Conservation (phyloP, 805 yeast genomes). For the Zygosaccharomyces siamensis region DNA sequence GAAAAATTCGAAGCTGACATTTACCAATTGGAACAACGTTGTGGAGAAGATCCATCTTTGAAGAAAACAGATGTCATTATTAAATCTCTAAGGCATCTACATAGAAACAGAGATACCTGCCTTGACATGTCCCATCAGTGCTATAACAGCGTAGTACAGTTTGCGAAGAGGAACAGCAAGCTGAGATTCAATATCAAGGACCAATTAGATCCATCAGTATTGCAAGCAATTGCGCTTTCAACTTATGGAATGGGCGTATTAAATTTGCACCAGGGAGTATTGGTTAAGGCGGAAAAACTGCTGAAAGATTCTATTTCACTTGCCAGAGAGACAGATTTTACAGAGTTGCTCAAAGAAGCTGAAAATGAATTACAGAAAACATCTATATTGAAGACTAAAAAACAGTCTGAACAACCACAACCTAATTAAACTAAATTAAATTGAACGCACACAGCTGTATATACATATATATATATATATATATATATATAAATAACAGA, state of each 20-base stretch:
- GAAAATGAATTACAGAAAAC: slow-evolving; percentile 58
- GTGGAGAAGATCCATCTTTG: slow-evolving; percentile 20
- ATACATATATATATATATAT: too few species aligned
- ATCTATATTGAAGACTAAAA: slow-evolving; percentile 12
- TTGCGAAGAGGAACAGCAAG: slow-evolving; percentile 36
- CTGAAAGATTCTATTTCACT: slow-evolving; percentile 66
- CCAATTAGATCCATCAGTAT: slow-evolving; percentile 41
- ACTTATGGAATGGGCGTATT: slow-evolving; percentile 84
- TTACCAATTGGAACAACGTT: slow-evolving; percentile 28
- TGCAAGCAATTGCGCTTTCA: slow-evolving; percentile 72
- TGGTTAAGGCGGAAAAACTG: slow-evolving; percentile 52
- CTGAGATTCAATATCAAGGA: slow-evolving; percentile 32
- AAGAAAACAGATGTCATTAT: slow-evolving; percentile 25
- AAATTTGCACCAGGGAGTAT: slow-evolving; percentile 53
- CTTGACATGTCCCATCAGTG: slow-evolving; percentile 36
- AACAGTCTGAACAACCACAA: slow-evolving; percentile 5
- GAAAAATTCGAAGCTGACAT: slow-evolving; percentile 55
- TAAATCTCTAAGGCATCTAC: slow-evolving; percentile 22
- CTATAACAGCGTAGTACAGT: slow-evolving; percentile 42
- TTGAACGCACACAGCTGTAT: neutral
- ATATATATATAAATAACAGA: too few species aligned
- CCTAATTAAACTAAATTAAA: neutral
- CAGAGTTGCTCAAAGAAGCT: slow-evolving; percentile 56
- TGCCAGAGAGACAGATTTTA: slow-evolving; percentile 62
- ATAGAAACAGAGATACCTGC: slow-evolving; percentile 30